Conservation (phyloP, 176 grass and related monocot genomes). For the Echinochloa phyllopogon region DNA sequence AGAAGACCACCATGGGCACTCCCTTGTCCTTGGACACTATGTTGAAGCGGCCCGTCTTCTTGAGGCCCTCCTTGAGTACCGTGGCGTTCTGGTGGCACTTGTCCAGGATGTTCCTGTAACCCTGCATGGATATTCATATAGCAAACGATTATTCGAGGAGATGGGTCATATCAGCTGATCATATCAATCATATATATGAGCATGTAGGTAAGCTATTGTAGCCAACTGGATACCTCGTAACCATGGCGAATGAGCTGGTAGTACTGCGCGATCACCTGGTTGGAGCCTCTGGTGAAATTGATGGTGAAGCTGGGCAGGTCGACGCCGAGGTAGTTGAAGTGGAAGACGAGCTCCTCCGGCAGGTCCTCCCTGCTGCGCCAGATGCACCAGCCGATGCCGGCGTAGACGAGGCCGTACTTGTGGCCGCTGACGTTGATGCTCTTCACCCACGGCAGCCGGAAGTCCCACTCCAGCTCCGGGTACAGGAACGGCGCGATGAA, state of each 20-base stretch:
- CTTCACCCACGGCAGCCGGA: constrained; percentile 82
- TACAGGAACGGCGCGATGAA: constrained; percentile 99
- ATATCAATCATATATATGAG: neutral
- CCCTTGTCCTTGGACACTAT: constrained; percentile 95
- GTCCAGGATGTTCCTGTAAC: constrained; percentile 96
- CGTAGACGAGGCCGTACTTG: constrained; percentile 98
- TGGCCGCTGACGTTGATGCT: constrained; percentile 99
- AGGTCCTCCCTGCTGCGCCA: constrained; percentile 94
- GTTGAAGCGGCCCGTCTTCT: constrained; percentile 73
- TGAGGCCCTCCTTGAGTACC: constrained; percentile 83
- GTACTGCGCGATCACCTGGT: constrained; percentile 97
- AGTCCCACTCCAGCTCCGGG: constrained; percentile 96
- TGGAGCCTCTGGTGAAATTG: constrained; percentile 97
- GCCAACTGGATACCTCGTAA: constrained; percentile 54
- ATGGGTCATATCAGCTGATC: no score
- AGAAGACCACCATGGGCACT: constrained; percentile 92
- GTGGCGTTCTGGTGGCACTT: constrained; percentile 97
- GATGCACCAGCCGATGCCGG: constrained; percentile 90
- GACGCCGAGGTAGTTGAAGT: constrained; percentile 96
- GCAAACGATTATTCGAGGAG: no score
- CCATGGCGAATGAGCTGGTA: constrained; percentile 98
- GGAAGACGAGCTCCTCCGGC: constrained; percentile 95
- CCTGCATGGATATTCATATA: constrained; percentile 43
- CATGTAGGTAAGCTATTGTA: no score
- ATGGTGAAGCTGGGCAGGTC: constrained; percentile 97